Evolutionary conservation across 257 asterid species (phyloP).

Genomic region (Plantago elongata): DNA sequence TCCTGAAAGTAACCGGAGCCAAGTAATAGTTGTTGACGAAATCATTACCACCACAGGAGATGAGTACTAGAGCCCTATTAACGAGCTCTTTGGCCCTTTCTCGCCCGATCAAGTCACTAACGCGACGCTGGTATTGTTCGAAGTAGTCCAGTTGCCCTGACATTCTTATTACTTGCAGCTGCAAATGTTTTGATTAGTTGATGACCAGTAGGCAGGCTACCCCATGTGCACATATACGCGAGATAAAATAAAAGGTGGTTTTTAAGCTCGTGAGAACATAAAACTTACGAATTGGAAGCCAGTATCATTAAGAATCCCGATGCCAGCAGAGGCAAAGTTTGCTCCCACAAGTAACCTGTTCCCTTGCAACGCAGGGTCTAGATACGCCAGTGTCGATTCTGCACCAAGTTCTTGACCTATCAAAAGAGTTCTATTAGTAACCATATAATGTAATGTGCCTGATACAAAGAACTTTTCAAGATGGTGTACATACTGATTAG

Average conservation of each 20-base stretch:
- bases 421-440: too few relatives aligned
- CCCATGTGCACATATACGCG: too few relatives aligned
- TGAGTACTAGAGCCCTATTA: slow-evolving; percentile 60
- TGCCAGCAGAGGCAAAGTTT: slow-evolving; percentile 92
- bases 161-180: slow-evolving; percentile 72
- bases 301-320: slow-evolving; percentile 88
- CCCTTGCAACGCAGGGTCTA: slow-evolving; percentile 55
- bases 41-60: slow-evolving; percentile 84
- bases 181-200: slow-evolving; percentile 2
- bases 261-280: too few relatives aligned
- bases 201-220: too few relatives aligned
- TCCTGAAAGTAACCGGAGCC: slow-evolving; percentile 63
- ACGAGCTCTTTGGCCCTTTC: slow-evolving; percentile 38
- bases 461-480: too few relatives aligned
- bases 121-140: slow-evolving; percentile 51
- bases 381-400: slow-evolving; percentile 61
- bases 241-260: too few relatives aligned
- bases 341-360: slow-evolving; percentile 69
- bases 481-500: slow-evolving; percentile 39
- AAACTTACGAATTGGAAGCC: slow-evolving; percentile 81
- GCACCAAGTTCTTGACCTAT: slow-evolving; percentile 63
- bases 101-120: slow-evolving; percentile 47
- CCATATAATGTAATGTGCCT: not conserved
- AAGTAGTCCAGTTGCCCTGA: slow-evolving; percentile 54
- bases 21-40: slow-evolving; percentile 80